These are phyloP conservation scores for Xylogone sp. DNA, from an alignment of 2,329 filamentous ascomycete species.

Conservation along the genomic window DNA sequence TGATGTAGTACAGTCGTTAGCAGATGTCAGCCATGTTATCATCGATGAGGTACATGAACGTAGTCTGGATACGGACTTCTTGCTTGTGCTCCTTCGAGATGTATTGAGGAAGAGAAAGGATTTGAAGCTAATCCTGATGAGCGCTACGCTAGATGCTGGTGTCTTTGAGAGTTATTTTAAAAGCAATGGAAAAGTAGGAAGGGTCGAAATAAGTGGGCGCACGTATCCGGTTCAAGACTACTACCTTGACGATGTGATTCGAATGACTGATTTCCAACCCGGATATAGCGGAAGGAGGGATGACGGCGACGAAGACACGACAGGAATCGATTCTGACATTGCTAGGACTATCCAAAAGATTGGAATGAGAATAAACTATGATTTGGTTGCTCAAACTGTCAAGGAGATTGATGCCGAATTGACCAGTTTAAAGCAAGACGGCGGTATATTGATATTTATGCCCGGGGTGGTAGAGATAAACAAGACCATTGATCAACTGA, in stretches of 20 bases:
- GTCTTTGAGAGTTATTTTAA: conserved; percentile 84
- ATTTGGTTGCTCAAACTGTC: conserved; percentile 76
- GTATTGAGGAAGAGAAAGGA: conserved; percentile 72
- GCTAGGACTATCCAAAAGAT: conserved; percentile 69
- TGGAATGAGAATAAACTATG: conserved; percentile 87
- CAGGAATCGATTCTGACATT: conserved; percentile 50
- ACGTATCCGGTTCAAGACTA: conserved; percentile 88
- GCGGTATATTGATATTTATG: conserved; percentile 92
- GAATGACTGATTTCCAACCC: conserved; percentile 68
- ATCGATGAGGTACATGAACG: conserved; percentile 97
- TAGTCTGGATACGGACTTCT: conserved; percentile 90
- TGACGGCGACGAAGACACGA: conserved; percentile 39
- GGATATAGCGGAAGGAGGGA: conserved; percentile 33
- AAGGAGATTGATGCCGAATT: conserved; percentile 78
- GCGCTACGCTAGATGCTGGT: conserved; percentile 85
- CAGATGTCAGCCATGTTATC: conserved; percentile 89
- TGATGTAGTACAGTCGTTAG: conserved; percentile 75
- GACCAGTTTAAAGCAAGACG: conserved; percentile 58
- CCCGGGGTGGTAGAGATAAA: conserved; percentile 92
- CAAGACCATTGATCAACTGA: conserved; percentile 67
- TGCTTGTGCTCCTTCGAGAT: conserved; percentile 82
- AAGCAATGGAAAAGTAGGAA: conserved; percentile 65
- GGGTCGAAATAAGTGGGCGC: conserved; percentile 81
- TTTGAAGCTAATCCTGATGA: conserved; percentile 92
- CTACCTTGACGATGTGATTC: conserved; percentile 84